Evolutionary conservation across 2,329 filamentous ascomycete species (phyloP), one percentile per base, ranked within the genome.

Genomic region (Alternaria infectoria): DNA sequence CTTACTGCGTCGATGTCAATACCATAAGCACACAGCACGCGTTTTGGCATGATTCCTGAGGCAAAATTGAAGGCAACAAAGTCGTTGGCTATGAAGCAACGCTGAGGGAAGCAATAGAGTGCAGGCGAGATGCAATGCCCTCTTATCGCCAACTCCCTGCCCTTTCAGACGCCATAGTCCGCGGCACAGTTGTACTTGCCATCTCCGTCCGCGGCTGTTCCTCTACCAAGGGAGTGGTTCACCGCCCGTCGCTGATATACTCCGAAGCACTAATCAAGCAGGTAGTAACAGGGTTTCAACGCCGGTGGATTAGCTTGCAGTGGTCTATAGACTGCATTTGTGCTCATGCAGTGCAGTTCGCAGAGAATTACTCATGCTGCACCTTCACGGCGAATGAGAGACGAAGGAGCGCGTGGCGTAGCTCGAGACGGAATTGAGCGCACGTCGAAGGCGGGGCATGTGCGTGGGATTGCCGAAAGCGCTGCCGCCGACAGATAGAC

Each of bases 1-100:
- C 59, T 62, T 7, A 81, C 79, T 21, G 80, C 80, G 64, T 82
- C 81, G n/a, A 82, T 74, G 60, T 83, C 80, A 59, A 82, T 76
- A 49, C 81, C 80, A 64, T 82, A 82, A 25, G 77, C 73, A 23
- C 80, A 78, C 3, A 82, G 71, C 3, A 80, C 79, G 59, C 80
- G 67, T 64, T 81, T 82, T 12, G 70, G 68, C 73, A 76, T 77
- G n/a, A 17, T 72, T 13, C 13, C 9, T 4, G 17, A 32, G 17
- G 17, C 3, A 30, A 32, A 5, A 13, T 2, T 21, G n/a, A 15
- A 21, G 9, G 47, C 6, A 51, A 17, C 6, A 15, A 26, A 51
- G 11, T 21, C n/a, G 11, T 50, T n/a, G 19, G 26, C 6, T 8
- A 13, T 40, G 5, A 5, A 40, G 8, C 23, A 7, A 32, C n/a